phyloP scores from a whole-genome alignment of 495 filamentous ascomycete genomes.

The Darksidea phi region DNA sequence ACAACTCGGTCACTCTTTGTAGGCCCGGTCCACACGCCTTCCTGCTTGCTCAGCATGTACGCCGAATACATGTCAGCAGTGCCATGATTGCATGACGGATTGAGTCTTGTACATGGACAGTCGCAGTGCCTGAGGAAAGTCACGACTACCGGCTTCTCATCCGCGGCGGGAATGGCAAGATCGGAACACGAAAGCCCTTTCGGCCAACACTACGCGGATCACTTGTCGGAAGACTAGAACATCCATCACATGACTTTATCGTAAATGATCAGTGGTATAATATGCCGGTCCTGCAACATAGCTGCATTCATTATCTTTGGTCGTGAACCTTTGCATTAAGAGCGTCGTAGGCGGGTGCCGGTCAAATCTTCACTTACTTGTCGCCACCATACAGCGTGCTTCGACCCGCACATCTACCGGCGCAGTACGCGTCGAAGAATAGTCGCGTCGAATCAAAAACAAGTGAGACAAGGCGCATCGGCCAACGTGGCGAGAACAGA shows the following conservation, averaged over 20 bases:
- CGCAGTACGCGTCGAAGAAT: no score
- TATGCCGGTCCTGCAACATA: no score
- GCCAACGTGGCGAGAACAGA: no score
- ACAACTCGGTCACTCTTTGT: slow-evolving; percentile 51
- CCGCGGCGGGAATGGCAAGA: slow-evolving; percentile 45
- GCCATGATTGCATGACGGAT: neutral
- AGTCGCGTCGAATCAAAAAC: neutral
- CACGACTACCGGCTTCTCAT: slow-evolving; percentile 52
- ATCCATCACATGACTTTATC: slow-evolving; percentile 19
- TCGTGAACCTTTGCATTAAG: neutral
- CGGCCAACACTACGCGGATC: slow-evolving; percentile 22
- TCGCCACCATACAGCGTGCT: no score
- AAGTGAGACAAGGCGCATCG: no score
- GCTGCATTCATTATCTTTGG: no score
- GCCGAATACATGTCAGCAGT: slow-evolving; percentile 48
- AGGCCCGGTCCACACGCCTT: slow-evolving; percentile 57
- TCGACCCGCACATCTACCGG: no score
- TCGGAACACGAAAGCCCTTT: slow-evolving; percentile 48
- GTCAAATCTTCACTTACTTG: neutral
- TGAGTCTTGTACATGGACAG: slow-evolving; percentile 50
- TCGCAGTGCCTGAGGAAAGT: slow-evolving; percentile 63
- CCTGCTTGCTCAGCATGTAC: slow-evolving; percentile 50
- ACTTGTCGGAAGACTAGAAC: slow-evolving; percentile 4
- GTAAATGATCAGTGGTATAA: no score
- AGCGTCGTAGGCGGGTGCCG: slow-evolving; percentile 16